Base-by-base conservation (phyloP, 192 early-diverging fungal species). In the Entomortierella parvispora region DNA sequence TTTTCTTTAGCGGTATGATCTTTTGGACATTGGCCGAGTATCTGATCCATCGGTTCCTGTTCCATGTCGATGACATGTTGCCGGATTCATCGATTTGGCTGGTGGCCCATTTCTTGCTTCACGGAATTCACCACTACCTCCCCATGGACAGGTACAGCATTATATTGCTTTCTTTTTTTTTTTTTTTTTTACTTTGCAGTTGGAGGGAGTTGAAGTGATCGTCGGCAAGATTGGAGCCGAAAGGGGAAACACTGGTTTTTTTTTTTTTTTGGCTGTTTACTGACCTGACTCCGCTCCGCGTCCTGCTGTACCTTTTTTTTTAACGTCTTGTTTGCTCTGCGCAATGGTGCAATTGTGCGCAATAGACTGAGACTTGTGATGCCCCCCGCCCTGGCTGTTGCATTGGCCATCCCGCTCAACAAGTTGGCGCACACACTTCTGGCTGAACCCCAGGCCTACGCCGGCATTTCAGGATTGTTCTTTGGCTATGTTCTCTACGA, bases 91-190 rank as follows among this genome's bases (percentile, higher is more conserved):
- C 88, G n/a, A 58, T 90, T 31, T 89, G 90, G 17, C 84, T 96
- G 62, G 80, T 86, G 6, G 61, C 91, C 11, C 97, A 99, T 68
- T 99, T 99, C 74, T 58, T 93, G 71, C 84, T 96, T 28, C 97
- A 99, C 74, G 97, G 97, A 23, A 93, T 99, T 34, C 97, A 99
- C 81, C 95, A 99, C 75, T 97, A 92, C 79, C 79, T 99, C 31
- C 97, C 97, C 15, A 97, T 97, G 95, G 95, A 99, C 71, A 92
- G 85, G 88, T 93, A 83, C 67, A 79, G 48, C 11, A 31, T 50
- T 17, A 43, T 20, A 22, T 28, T 56, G 45, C 20, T 49, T 18
- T 17, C 33, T 25, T 44, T 42, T 34, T 25, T 8, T 17, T n/a
- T 47, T 17, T 20, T 2, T 32, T 61, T 26, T 3, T 23, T 18